Base-by-base conservation (phyloP, 306 rosid genomes). In the Medicago arabica region DNA sequence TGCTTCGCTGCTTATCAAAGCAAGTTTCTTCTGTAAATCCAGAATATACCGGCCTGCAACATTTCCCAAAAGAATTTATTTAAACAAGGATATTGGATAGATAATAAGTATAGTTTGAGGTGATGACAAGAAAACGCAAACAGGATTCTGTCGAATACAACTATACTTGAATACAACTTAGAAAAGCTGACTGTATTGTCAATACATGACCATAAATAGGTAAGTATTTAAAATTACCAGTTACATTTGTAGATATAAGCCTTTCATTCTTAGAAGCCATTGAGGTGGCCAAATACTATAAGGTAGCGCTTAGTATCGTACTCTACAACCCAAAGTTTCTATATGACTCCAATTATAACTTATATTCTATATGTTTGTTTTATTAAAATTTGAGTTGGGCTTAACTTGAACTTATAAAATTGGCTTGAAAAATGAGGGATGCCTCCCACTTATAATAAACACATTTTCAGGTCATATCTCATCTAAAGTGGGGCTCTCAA, bases 1-100 rank as follows among this genome's bases (percentile, higher is more conserved):
- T 28, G 87, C 54, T 78, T 95, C 98, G 67, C 93, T 87, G 39
- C 97, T 90, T 75, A 92, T 83, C 84, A 95, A 80, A 46, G 96
- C 86, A 77, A 95, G 94, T 77, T 92, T 97, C 78, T 95, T 95
- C 86, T 92, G 98, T 59, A 92, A 86, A 79, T 95, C 98, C 75
- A 95, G 89, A 78, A 92, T 92, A 80, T 84, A 76, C 82, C 98
- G 11, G 98, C 97, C 98, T 95, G 89, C 77, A 77, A 78, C 53
- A 74, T 73, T 71, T 76, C 40, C 80, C 62, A 54, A 53, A 34
- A 59, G 5, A 70, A 60, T 65, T 60, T 50, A 75, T 64, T 66
- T 19, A 44, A 31, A 25, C 0, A 46, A 36, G 9, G 21, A 54
- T 38, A 43, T 55, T 41, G 55, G 41, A 15, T n/a, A n/a, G 60